Conservation (phyloP, 2,329 filamentous ascomycete species). For the Arthrobotrys entomopaga region DNA sequence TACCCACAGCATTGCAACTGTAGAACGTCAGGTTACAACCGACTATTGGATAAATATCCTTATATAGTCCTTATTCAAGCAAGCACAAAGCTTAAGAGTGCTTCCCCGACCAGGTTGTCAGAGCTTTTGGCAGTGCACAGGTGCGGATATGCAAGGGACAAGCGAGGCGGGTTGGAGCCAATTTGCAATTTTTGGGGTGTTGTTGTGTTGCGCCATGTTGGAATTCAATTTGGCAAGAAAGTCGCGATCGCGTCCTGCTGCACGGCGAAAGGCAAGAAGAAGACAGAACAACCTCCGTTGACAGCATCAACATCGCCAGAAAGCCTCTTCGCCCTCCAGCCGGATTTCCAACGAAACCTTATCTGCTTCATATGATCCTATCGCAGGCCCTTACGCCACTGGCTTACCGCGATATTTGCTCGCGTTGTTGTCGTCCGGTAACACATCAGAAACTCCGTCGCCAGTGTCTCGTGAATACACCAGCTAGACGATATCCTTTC, state of each 20-base stretch:
- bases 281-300: conserved; percentile 18
- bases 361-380: conserved; percentile 34
- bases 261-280: conserved; percentile 1
- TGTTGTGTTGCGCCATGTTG: conserved; percentile 54
- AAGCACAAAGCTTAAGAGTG: background rate
- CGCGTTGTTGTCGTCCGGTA: conserved; percentile 20
- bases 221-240: conserved; percentile 42
- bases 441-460: conserved; percentile 16
- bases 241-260: conserved; percentile 52
- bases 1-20: too few relatives aligned
- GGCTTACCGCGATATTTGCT: conserved; percentile 10
- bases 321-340: conserved; percentile 14
- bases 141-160: conserved; percentile 53
- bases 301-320: conserved; percentile 21
- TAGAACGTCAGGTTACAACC: too few relatives aligned
- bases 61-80: background rate
- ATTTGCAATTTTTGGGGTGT: conserved; percentile 17
- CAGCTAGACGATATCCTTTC: conserved; percentile 9
- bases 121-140: too few relatives aligned
- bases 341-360: conserved; percentile 14
- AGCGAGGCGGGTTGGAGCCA: conserved; percentile 29
- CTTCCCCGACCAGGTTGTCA: too few relatives aligned
- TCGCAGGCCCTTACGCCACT: conserved; percentile 12
- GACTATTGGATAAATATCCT: too few relatives aligned
- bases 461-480: conserved; percentile 10